A percentile compares a stretch with the other conserved stretches of the same genome.
Evolutionary conservation across 1,139 yeast species (phyloP).

Genomic region (Geotrichum australiense): DNA sequence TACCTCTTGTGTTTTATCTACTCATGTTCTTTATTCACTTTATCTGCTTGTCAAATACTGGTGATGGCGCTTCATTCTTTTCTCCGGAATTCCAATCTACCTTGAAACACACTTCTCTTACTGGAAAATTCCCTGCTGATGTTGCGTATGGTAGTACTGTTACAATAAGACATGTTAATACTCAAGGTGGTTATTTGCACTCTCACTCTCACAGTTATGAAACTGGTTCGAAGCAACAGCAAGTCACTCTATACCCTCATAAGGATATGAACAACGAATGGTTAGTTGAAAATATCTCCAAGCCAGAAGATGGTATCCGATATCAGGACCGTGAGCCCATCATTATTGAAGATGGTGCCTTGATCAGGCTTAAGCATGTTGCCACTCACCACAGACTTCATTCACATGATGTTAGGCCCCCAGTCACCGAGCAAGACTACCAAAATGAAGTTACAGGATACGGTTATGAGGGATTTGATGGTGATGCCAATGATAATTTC

Average conservation of each 20-base stretch:
- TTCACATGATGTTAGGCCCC: slow-evolving; percentile 93
- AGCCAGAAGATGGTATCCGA: slow-evolving; percentile 22
- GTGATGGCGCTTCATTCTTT: slow-evolving; percentile 87
- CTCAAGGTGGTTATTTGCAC: slow-evolving; percentile 93
- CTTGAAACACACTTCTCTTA: slow-evolving; percentile 63
- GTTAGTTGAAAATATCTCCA: slow-evolving; percentile 51
- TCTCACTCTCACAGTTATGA: slow-evolving; percentile 83
- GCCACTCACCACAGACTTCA: slow-evolving; percentile 76
- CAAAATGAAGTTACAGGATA: slow-evolving; percentile 91
- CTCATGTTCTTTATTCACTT: slow-evolving; percentile 77
- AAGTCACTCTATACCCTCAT: slow-evolving; percentile 83
- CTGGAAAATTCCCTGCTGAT: slow-evolving; percentile 61
- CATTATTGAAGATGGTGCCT: slow-evolving; percentile 67
- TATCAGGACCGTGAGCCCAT: slow-evolving; percentile 35
- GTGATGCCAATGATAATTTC: slow-evolving; percentile 96
- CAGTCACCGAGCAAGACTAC: slow-evolving; percentile 90
- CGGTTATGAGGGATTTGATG: slow-evolving; percentile 84
- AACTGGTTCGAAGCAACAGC: slow-evolving; percentile 93
- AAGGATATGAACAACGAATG: slow-evolving; percentile 83
- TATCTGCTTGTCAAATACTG: slow-evolving; percentile 59
- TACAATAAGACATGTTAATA: slow-evolving; percentile 71
- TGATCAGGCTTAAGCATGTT: slow-evolving; percentile 70
- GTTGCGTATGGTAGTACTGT: slow-evolving; percentile 81
- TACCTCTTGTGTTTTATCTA: slow-evolving; percentile 65
- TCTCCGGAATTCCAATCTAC: slow-evolving; percentile 82